Percentiles rank a stretch among this genome's conserved stretches.
These are phyloP conservation scores for Clarireedia paspali DNA, from an alignment of 2,329 filamentous ascomycete species.

Conservation along the genomic window DNA sequence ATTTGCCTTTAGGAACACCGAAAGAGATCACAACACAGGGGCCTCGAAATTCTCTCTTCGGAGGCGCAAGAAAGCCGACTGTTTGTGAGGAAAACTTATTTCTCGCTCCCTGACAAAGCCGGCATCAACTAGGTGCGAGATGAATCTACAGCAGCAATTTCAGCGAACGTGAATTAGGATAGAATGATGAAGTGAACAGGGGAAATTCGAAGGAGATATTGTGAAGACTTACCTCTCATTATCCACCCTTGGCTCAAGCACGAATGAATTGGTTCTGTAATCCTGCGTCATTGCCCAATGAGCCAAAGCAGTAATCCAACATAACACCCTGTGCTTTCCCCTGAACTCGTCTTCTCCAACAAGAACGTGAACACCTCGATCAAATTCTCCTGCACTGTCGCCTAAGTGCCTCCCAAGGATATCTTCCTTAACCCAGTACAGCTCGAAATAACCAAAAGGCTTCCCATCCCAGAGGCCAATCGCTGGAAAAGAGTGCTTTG, in stretches of 20 bases:
- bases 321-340: conserved; percentile 64
- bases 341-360: conserved; percentile 90
- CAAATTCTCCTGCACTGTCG: conserved; percentile 65
- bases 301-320: conserved; percentile 80
- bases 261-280: conserved; percentile 71
- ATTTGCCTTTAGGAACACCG: no score
- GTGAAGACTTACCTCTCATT: conserved; percentile 67
- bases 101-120: conserved; percentile 87
- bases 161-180: not conserved
- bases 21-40: conserved; percentile 38
- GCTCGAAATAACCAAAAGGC: conserved; percentile 94
- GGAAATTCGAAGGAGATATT: not conserved
- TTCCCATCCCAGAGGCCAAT: conserved; percentile 93
- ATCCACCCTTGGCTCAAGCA: conserved; percentile 85
- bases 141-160: conserved; percentile 40
- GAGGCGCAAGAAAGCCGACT: conserved; percentile 77
- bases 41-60: conserved; percentile 73
- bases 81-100: conserved; percentile 84
- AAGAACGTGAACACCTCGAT: conserved; percentile 80
- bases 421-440: conserved; percentile 98
- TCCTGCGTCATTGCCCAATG: conserved; percentile 79
- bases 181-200: not conserved
- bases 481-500: conserved; percentile 75
- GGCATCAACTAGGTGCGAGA: conserved; percentile 58
- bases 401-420: conserved; percentile 63